A percentile compares a stretch with the other conserved stretches of the same genome.
Evolutionary conservation across 2,329 filamentous ascomycete genomes (phyloP).

Genomic region (Pseudogymnoascus sp.): DNA sequence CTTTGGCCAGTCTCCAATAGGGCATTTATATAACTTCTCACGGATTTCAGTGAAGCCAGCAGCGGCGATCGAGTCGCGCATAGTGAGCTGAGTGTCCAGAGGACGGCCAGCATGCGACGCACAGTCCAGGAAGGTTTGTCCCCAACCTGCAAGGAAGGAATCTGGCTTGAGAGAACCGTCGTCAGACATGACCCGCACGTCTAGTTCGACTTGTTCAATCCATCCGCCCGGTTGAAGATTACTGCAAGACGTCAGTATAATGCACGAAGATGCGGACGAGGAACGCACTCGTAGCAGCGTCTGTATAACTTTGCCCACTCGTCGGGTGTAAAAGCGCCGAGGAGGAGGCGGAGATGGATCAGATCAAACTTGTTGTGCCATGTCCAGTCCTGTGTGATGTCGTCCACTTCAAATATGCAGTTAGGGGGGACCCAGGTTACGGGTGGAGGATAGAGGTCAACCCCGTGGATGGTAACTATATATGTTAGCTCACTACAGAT

Average conservation of each 20-base stretch:
- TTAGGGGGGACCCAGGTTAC: constrained; percentile 22
- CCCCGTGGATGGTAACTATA: constrained; percentile 18
- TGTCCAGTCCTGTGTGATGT: constrained; percentile 36
- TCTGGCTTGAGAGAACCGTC: constrained; percentile 13
- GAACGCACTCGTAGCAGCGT: neutral
- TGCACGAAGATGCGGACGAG: neutral
- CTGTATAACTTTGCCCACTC: constrained; percentile 17
- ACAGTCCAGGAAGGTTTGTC: constrained; percentile 20
- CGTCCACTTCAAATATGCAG: constrained; percentile 23
- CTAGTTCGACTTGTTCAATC: constrained; percentile 10
- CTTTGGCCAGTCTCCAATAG: constrained; percentile 8
- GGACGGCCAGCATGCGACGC: constrained; percentile 21
- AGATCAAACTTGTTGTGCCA: constrained; percentile 39
- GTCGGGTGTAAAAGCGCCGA: constrained; percentile 16
- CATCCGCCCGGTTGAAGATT: constrained; percentile 12
- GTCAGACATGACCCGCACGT: constrained; percentile 9
- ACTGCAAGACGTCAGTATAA: neutral
- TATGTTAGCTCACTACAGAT: neutral
- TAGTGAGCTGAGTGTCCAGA: constrained; percentile 20
- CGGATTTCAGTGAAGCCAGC: constrained; percentile 10
- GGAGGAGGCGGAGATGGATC: constrained; percentile 26
- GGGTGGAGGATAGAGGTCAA: constrained; percentile 22
- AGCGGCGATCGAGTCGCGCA: constrained; percentile 23
- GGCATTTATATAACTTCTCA: neutral
- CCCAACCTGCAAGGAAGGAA: constrained; percentile 17